Conservation (phyloP, 2,329 filamentous ascomycete species). For the Purpureocillium takamizusanense region DNA sequence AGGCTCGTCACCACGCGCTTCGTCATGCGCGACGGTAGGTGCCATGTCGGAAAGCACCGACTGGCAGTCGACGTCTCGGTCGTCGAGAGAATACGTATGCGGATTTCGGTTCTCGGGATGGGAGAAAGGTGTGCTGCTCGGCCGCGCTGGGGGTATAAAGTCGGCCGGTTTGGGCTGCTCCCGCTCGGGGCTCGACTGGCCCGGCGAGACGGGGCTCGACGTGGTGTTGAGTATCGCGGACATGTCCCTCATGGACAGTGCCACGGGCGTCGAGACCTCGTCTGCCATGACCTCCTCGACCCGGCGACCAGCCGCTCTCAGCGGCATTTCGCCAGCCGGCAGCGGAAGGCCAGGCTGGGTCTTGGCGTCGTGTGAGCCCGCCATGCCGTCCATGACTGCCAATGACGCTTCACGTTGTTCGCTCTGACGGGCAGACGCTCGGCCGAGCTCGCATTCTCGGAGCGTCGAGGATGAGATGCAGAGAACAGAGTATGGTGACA, state of each 20-base stretch:
- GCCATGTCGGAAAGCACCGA: conserved; percentile 3
- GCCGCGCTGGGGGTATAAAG: conserved; percentile 31
- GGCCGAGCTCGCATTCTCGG: conserved; percentile 6
- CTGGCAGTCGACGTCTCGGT: conserved; percentile 12
- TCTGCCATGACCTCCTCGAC: conserved; percentile 11
- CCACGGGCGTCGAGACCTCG: conserved; percentile 27
- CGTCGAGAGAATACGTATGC: conserved; percentile 16
- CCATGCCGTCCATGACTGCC: conserved; percentile 4
- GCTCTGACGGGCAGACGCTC: background rate
- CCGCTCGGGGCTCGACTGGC: conserved; percentile 41
- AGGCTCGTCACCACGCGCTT: conserved; percentile 7
- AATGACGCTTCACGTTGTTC: conserved; percentile 1
- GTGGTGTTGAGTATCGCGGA: conserved; percentile 27
- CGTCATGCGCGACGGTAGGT: conserved; percentile 10
- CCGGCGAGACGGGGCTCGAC: conserved; percentile 47
- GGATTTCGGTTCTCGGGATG: conserved; percentile 38
- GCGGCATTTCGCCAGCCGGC: conserved; percentile 2
- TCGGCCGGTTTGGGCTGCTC: conserved; percentile 33
- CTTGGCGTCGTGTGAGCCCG: conserved; percentile 1
- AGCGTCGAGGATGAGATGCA: background rate
- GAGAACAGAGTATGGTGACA: background rate
- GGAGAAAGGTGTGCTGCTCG: conserved; percentile 52
- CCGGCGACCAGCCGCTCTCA: conserved; percentile 5
- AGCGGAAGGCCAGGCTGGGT: conserved; percentile 1
- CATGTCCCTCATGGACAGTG: conserved; percentile 24